Evolutionary conservation across 345 rosid species (phyloP), one percentile per base, ranked within the genome.

Genomic region (Citrus reticulata): DNA sequence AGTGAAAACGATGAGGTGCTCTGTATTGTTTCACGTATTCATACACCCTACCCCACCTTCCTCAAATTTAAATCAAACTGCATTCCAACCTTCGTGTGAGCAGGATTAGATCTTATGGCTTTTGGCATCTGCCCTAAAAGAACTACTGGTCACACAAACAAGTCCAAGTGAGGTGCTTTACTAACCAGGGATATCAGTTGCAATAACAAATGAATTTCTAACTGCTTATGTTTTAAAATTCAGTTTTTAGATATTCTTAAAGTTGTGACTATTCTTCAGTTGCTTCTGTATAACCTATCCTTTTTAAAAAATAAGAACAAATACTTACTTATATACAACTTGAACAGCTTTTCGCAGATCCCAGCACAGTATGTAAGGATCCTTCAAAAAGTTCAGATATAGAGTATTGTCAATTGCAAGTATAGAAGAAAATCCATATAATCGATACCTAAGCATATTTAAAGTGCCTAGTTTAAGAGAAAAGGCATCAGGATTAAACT

Each of bases 291-390:
- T 54, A 7, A n/a, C 32, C 59, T 65, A n/a, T 58, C 62, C 16
- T 25, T 22, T 60, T 25, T 27, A 34, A 69, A 27, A 14, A 55
- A 69, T 57, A 4, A 34, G 58, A 73, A 37, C 51, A 40, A 59
- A 40, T 69, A 87, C 97, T 91, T 78, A 93, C 97, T 96, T 96
- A 85, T 91, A 96, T 42, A 96, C 95, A 74, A 90, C 93, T 76
- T 96, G 93, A 76, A 90, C 98, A 68, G 98, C 80, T 84, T 91
- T 91, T 54, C 98, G 88, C 67, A 96, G 77, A 85, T 94, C 98
- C 99, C 99, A 96, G 85, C 97, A 94, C 80, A 93, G 85, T 73
- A 96, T 92, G 82, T 92, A 95, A 70, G 99, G 97, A 84, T 95
- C 99, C 97, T 95, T 65, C 80, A 80, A 73, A 65, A 63, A 57